Evolutionary conservation across 805 yeast species (phyloP).

Genomic region (Nakazawaea wyomingensis): DNA sequence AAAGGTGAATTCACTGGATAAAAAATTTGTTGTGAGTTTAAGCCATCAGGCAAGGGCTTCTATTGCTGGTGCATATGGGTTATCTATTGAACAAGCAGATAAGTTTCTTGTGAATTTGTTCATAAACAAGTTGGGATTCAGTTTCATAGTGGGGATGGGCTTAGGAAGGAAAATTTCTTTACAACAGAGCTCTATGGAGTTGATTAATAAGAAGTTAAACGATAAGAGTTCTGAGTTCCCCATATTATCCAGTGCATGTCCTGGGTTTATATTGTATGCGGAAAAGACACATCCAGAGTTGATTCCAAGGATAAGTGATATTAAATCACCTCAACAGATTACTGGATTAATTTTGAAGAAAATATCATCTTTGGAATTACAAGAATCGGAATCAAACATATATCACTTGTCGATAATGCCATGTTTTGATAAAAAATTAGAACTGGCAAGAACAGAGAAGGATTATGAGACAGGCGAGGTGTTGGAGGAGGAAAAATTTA

Average conservation of each 20-base stretch:
- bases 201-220: constrained; percentile 13
- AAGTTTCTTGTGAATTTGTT: constrained; percentile 54
- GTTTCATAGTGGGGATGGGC: constrained; percentile 77
- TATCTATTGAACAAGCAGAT: constrained; percentile 56
- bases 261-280: constrained; percentile 95
- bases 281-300: constrained; percentile 93
- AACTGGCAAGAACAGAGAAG: constrained; percentile 81
- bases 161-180: constrained; percentile 71
- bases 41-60: constrained; percentile 87
- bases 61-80: constrained; percentile 59
- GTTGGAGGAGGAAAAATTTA: constrained; percentile 16
- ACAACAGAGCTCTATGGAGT: constrained; percentile 39
- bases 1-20: constrained; percentile 26
- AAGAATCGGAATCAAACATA: constrained; percentile 30
- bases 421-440: constrained; percentile 93
- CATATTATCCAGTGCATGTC: constrained; percentile 70
- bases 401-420: constrained; percentile 93
- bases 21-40: constrained; percentile 65
- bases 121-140: constrained; percentile 57
- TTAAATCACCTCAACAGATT: constrained; percentile 90
- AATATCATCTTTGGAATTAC: constrained; percentile 30
- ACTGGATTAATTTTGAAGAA: constrained; percentile 75
- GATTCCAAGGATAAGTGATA: constrained; percentile 61
- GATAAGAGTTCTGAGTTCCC: constrained; percentile 31
- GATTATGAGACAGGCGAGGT: constrained; percentile 22